These are phyloP conservation scores for Diatrype stigma DNA, from an alignment of 2,329 filamentous ascomycete genomes.

Conservation along the genomic window DNA sequence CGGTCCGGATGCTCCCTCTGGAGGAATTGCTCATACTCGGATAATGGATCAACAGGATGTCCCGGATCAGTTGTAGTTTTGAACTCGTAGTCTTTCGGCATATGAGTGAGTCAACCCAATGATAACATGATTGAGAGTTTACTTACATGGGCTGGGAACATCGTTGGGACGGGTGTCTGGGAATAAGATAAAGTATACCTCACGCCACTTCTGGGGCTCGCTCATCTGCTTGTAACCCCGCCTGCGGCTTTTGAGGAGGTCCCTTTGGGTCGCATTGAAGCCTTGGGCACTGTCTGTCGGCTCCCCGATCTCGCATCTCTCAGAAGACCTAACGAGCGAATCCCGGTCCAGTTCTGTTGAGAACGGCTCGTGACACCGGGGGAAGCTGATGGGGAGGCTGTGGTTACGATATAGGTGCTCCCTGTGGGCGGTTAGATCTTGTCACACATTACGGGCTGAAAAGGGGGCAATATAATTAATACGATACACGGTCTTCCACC, in stretches of 20 bases:
- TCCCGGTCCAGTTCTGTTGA: conserved; percentile 4
- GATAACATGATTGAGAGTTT: neutral
- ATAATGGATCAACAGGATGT: too few relatives aligned
- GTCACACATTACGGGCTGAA: neutral
- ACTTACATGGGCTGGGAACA: conserved; percentile 10
- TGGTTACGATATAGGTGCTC: conserved; percentile 15
- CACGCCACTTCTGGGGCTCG: conserved; percentile 11
- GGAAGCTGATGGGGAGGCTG: conserved; percentile 7
- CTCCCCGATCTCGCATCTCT: conserved; percentile 5
- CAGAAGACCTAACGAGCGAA: conserved; percentile 4
- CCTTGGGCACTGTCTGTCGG: conserved; percentile 4
- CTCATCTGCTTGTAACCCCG: conserved; percentile 4
- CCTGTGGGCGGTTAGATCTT: neutral
- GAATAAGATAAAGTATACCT: conserved; percentile 12
- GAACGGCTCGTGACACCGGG: conserved; percentile 10
- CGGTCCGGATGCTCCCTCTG: conserved; percentile 8
- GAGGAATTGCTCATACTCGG: conserved; percentile 10
- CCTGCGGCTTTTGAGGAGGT: conserved; percentile 5
- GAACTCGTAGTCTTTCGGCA: too few relatives aligned
- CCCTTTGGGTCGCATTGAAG: conserved; percentile 7
- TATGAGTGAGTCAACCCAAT: too few relatives aligned
- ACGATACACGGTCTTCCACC: conserved; percentile 10
- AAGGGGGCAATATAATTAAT: neutral
- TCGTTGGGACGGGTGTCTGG: conserved; percentile 4
- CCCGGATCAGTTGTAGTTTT: too few relatives aligned